Evolutionary conservation across 768 basidiomycete species (phyloP), one percentile per base, ranked within the genome.

Genomic region (Rubroboletus pulcherrimus): DNA sequence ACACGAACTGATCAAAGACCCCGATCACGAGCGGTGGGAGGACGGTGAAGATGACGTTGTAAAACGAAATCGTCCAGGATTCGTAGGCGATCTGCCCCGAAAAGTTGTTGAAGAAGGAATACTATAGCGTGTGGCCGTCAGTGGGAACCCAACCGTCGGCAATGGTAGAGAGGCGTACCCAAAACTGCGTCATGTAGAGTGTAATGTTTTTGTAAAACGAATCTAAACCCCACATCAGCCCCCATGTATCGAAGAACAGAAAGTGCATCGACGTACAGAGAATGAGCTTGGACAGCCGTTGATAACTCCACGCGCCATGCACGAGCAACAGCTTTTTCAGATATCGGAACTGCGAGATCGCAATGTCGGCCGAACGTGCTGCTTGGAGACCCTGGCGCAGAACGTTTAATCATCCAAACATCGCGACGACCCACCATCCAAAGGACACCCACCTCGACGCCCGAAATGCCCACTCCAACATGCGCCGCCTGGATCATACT

Each of bases 191-290:
- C 92, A 99, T 93, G 72, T 98, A 98, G 15, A 99, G 79, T 31
- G 89, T 88, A 59, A 98, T 98, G 71, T 99, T 99, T 72, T 99
- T 99, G 80, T 98, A 99, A 77, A 99, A 98, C 1, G 94, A 97
- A 73, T 91, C 94, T 97, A 65, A 14, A 46, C 15, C 24, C 44
- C 26, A 1, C 37, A 38, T 55, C 31, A 46, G 34, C 67, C 8
- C 43, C 2, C 68, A 26, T 63, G 53, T 49, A 26, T 35, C 46
- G 24, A 31, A 19, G 14, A 17, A 34, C 14, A 34, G 14, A 37
- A 7, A 7, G 14, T 2, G 3, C 9, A 7, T 9, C 38, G 11
- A 80, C 93, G 58, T 68, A 95, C 96, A 99, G 9, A 99, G 78
- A 66, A 98, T 95, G 54, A 99, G 81, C 70, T 96, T 98, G 14